Conservation (phyloP, 1,284 basidiomycete genomes). For the Apiotrichum domesticum region DNA sequence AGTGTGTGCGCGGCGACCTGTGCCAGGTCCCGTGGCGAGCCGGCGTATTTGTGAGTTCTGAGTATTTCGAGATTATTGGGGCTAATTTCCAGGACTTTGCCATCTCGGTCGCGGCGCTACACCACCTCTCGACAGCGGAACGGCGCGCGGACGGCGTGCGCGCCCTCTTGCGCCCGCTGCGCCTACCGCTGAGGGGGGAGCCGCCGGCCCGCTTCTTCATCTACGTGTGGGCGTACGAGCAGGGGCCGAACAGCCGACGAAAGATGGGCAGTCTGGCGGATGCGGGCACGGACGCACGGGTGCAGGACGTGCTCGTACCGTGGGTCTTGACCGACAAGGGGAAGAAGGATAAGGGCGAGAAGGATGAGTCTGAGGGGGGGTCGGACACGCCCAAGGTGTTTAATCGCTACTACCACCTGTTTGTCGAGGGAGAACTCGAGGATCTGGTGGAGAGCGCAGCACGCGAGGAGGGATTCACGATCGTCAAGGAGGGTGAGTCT, state of each 20-base stretch:
- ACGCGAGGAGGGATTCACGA: constrained; percentile 52
- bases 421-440: constrained; percentile 67
- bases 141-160: constrained; percentile 67
- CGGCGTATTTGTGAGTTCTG: constrained; percentile 65
- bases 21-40: constrained; percentile 58
- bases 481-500: constrained; percentile 9
- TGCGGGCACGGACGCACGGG: constrained; percentile 29
- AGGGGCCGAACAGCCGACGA: constrained; percentile 74
- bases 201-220: constrained; percentile 71
- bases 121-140: constrained; percentile 75
- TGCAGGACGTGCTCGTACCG: constrained; percentile 65
- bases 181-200: constrained; percentile 43
- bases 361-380: neutral
- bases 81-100: constrained; percentile 66
- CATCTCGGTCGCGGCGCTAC: constrained; percentile 91
- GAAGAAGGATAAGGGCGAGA: constrained; percentile 5
- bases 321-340: constrained; percentile 52
- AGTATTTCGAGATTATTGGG: neutral
- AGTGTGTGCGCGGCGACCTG: constrained; percentile 58
- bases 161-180: constrained; percentile 62
- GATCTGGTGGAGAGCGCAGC: constrained; percentile 61
- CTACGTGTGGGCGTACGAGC: constrained; percentile 98
- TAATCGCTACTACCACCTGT: constrained; percentile 92
- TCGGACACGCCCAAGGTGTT: constrained; percentile 49
- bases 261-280: constrained; percentile 49